Conservation (phyloP, 2,329 filamentous ascomycete genomes). For the Penicillium janthinellum region DNA sequence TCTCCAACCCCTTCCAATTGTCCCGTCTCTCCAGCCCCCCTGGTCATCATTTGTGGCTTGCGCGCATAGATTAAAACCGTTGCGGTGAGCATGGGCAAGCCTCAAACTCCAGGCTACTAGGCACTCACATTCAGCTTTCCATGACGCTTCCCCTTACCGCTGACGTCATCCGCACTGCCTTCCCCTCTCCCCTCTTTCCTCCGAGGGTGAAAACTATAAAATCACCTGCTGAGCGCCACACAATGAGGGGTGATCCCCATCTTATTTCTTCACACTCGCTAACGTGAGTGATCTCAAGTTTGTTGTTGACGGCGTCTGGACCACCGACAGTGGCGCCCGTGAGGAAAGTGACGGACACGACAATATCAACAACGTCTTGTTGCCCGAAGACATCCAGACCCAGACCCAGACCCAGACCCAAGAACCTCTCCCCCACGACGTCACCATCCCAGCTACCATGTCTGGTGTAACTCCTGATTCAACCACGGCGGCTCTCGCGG, state of each 20-base stretch:
- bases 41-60: neutral
- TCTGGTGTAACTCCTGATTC: constrained; percentile 70
- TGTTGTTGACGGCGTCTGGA: constrained; percentile 91
- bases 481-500: constrained; percentile 63
- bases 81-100: constrained; percentile 20
- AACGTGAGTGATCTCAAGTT: constrained; percentile 60
- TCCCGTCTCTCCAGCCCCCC: neutral
- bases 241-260: neutral
- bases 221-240: neutral
- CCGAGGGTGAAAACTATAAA: constrained; percentile 2
- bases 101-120: constrained; percentile 2
- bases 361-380: constrained; percentile 92
- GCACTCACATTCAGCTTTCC: constrained; percentile 14
- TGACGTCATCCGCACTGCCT: constrained; percentile 24
- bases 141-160: constrained; percentile 29
- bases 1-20: neutral
- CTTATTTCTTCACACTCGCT: constrained; percentile 21
- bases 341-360: constrained; percentile 80
- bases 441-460: constrained; percentile 33
- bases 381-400: constrained; percentile 66
- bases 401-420: constrained; percentile 7
- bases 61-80: constrained; percentile 13
- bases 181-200: neutral
- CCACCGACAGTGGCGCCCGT: constrained; percentile 75
- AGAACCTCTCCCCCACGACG: constrained; percentile 8